These are phyloP conservation scores for Phialophora tarda DNA, from an alignment of 2,329 filamentous ascomycete genomes.

Conservation along the genomic window DNA sequence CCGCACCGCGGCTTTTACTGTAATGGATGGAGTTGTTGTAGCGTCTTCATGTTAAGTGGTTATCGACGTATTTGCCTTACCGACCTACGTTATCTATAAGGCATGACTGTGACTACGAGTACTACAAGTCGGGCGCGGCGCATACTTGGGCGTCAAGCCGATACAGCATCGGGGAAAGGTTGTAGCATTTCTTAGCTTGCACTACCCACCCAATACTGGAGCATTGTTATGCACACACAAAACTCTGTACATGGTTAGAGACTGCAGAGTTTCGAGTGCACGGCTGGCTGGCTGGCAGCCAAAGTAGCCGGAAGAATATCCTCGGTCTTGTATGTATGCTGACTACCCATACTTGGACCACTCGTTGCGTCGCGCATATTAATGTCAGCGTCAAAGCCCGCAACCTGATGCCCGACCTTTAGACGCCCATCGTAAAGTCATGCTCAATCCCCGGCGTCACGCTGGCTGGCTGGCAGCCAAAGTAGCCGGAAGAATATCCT, in stretches of 20 bases:
- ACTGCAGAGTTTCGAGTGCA: no score
- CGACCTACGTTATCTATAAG: no score
- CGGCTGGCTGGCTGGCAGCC: no score
- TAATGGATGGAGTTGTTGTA: no score
- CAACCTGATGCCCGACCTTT: conserved; percentile 32
- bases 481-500: not conserved
- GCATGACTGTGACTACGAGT: not conserved
- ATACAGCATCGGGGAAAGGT: not conserved
- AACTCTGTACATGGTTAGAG: no score
- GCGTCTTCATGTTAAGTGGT: no score
- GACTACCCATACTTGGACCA: not conserved
- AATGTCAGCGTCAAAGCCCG: not conserved
- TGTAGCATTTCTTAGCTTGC: no score
- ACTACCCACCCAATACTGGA: no score
- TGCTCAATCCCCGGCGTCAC: conserved; percentile 97
- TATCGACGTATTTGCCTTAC: no score
- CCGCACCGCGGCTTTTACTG: no score
- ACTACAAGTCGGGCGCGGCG: not conserved
- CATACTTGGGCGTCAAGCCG: not conserved
- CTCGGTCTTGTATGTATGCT: not conserved
- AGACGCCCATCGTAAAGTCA: conserved; percentile 96
- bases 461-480: conserved; percentile 52
- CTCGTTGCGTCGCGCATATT: not conserved
- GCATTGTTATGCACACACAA: no score
- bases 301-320: not conserved